Conservation (phyloP, 179 eudicot species). For the Beta lomatogona region DNA sequence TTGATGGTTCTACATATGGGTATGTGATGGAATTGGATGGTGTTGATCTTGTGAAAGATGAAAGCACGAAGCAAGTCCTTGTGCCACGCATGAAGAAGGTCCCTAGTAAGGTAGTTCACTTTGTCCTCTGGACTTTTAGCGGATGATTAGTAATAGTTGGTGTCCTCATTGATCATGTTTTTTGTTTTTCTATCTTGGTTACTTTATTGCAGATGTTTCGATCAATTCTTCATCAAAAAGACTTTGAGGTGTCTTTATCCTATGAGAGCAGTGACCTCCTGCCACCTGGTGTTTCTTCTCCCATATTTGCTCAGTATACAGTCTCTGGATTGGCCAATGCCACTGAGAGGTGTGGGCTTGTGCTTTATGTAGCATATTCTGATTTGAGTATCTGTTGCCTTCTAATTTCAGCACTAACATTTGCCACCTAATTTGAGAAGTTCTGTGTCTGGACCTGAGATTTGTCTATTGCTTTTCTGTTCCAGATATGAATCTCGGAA, state of each 20-base stretch:
- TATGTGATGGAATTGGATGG: slow-evolving; percentile 83
- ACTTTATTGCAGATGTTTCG: slow-evolving; percentile 64
- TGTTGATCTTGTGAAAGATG: slow-evolving; percentile 73
- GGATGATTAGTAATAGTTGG: background rate
- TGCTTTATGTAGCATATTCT: slow-evolving; percentile 9
- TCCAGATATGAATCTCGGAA: slow-evolving; percentile 81
- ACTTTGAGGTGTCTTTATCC: slow-evolving; percentile 80
- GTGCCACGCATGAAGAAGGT: slow-evolving; percentile 89
- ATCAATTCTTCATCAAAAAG: slow-evolving; percentile 72
- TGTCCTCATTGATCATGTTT: background rate
- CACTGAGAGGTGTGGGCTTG: slow-evolving; percentile 64
- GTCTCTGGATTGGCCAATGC: slow-evolving; percentile 84
- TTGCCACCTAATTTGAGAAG: slow-evolving; percentile 2
- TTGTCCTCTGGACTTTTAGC: background rate
- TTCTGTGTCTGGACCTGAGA: background rate
- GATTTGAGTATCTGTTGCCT: slow-evolving; percentile 15
- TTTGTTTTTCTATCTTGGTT: background rate
- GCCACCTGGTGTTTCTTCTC: slow-evolving; percentile 79
- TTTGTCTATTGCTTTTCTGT: background rate
- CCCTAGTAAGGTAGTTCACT: slow-evolving; percentile 74
- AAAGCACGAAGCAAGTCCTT: slow-evolving; percentile 69
- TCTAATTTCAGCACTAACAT: background rate
- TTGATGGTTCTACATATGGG: slow-evolving; percentile 92
- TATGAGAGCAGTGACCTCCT: slow-evolving; percentile 68
- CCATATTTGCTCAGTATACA: slow-evolving; percentile 63